Base-by-base conservation (phyloP, 192 early-diverging fungal genomes). In the Umbelopsis sp. region DNA sequence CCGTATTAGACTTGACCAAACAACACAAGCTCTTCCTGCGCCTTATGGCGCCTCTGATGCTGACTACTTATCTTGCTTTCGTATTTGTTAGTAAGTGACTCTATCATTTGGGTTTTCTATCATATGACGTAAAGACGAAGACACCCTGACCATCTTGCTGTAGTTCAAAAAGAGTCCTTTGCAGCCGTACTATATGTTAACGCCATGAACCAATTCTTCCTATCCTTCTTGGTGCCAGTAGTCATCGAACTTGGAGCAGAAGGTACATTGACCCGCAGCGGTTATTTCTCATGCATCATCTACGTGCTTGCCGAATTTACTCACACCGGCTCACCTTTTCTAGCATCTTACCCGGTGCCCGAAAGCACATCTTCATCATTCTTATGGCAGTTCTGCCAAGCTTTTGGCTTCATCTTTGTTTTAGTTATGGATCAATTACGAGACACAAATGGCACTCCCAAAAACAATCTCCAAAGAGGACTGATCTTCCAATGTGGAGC, bases 161-260 rank as follows among this genome's bases (percentile, higher is more conserved):
- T 64, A 78, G 77, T 78, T 61, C 73, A 67, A 33, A 48, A 70
- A 48, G 58, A 74, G 37, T 66, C 77, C 1, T 71, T 70, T 64
- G 72, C 77, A 33, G 69, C 77, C 1, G 71, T 78, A 33, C 33
- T 78, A 16, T 78, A 74, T 61, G 69, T 78, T 4, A 66, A 68
- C 10, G 50, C 49, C 22, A 74, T 78, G 71, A 78, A 78, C 23
- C 77, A 78, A 48, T 78, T 78, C 30, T 78, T 78, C 64, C 33
- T 78, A 5, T 66, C 77, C 2, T 78, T 78, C 47, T 47, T 78
- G 25, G 70, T 78, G 11, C 77, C 77, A 35, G 77, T 78, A 2
- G 77, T 71, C 16, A 71, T 78, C 45, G 77, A 78, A 52, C 45
- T 78, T 13, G 52, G 72, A 27, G 72, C 69, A 53, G 77, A 78